A percentile compares a stretch with the other conserved stretches of the same genome.
Conservation (phyloP, 257 asterid species). For the Solanum paucissectum region DNA sequence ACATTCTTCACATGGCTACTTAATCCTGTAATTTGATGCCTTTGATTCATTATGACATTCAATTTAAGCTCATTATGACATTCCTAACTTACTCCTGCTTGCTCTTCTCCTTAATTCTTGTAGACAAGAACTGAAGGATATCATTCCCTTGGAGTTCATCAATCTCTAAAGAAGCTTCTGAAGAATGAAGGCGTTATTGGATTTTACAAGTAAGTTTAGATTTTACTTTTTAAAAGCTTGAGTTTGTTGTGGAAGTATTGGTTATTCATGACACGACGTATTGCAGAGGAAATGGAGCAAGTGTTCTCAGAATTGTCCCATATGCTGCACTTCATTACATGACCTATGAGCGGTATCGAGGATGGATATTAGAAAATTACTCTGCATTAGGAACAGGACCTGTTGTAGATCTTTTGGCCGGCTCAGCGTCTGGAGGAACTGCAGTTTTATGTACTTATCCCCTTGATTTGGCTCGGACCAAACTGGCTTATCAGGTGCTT, state of each 20-base stretch:
- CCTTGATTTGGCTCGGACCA: conserved; percentile 93
- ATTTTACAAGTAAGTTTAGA: conserved; percentile 62
- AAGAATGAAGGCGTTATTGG: conserved; percentile 86
- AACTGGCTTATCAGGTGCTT: conserved; percentile 93
- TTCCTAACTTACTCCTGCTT: conserved; percentile 1
- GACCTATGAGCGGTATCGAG: conserved; percentile 86
- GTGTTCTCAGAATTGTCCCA: conserved; percentile 89
- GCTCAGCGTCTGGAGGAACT: conserved; percentile 96
- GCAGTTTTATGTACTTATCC: conserved; percentile 99
- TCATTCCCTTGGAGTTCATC: conserved; percentile 70
- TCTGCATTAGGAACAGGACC: conserved; percentile 78
- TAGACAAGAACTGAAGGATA: conserved; percentile 90
- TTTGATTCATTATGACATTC: too few species aligned
- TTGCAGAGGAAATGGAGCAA: conserved; percentile 95
- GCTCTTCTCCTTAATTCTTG: conserved; percentile 1
- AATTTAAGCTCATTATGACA: neutral
- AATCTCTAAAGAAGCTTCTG: conserved; percentile 72
- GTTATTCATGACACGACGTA: neutral
- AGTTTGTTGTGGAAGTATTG: neutral
- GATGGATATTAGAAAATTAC: conserved; percentile 63
- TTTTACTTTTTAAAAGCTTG: neutral
- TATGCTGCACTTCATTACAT: conserved; percentile 95
- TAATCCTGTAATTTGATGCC: neutral
- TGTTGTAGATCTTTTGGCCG: conserved; percentile 88
- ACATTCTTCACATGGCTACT: neutral